phyloP scores from a whole-genome alignment of 169 alveolate species.

The Babesia caballi region DNA sequence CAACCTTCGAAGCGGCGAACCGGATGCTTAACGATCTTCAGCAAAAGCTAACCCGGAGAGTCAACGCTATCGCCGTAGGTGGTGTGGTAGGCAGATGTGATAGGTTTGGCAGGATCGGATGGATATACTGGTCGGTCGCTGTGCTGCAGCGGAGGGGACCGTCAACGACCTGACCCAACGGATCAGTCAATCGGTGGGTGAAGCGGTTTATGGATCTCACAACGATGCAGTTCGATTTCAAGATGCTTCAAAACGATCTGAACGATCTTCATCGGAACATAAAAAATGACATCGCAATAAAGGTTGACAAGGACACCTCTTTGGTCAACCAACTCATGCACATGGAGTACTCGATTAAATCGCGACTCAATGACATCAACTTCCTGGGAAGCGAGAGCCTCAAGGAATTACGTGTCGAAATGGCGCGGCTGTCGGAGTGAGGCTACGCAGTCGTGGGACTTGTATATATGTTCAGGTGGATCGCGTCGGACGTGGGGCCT shows the following conservation, averaged over 20 bases:
- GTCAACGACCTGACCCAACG: constrained; percentile 48
- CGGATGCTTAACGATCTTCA: constrained; percentile 48
- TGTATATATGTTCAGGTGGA: background rate
- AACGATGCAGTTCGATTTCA: constrained; percentile 18
- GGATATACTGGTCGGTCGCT: constrained; percentile 34
- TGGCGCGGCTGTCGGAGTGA: constrained; percentile 29
- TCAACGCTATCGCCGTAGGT: constrained; percentile 44
- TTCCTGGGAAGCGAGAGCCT: constrained; percentile 34
- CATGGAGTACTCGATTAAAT: constrained; percentile 41
- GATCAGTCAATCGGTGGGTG: constrained; percentile 30
- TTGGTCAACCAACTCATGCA: constrained; percentile 35
- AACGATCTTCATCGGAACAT: constrained; percentile 41
- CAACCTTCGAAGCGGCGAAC: constrained; percentile 51
- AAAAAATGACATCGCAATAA: constrained; percentile 43
- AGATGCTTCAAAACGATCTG: constrained; percentile 52
- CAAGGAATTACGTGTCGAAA: constrained; percentile 41
- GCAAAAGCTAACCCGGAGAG: constrained; percentile 24
- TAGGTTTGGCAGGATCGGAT: constrained; percentile 15
- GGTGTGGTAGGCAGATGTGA: no score
- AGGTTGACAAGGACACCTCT: constrained; percentile 54
- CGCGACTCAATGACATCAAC: constrained; percentile 35
- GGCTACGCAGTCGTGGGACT: background rate
- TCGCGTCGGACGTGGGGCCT: constrained; percentile 35
- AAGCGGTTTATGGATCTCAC: background rate
- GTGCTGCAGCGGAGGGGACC: constrained; percentile 35